Percentiles rank a stretch among this genome's conserved stretches.
phyloP scores from a whole-genome alignment of 768 basidiomycete species.

The Collybia mongolica region DNA sequence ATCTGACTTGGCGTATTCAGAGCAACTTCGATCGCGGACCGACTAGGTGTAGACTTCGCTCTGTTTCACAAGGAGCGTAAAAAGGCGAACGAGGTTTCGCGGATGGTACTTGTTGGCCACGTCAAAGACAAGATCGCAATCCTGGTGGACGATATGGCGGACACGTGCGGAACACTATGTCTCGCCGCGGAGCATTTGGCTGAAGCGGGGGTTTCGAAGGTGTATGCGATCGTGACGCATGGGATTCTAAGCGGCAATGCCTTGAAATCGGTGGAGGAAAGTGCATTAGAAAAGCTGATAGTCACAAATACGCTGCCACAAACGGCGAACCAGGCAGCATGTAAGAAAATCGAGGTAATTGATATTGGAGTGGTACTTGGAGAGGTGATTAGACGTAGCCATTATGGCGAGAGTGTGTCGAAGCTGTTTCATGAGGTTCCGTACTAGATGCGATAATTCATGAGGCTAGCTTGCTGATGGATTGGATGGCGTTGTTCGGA shows the following conservation, averaged over 20 bases:
- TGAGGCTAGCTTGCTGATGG: conserved; percentile 6
- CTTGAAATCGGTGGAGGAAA: conserved; percentile 66
- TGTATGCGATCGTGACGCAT: conserved; percentile 94
- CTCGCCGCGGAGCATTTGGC: conserved; percentile 87
- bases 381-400: conserved; percentile 93
- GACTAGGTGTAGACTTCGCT: conserved; percentile 95
- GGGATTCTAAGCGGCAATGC: conserved; percentile 94
- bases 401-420: conserved; percentile 94
- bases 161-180: conserved; percentile 92
- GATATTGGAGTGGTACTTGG: conserved; percentile 95
- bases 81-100: conserved; percentile 92
- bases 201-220: conserved; percentile 83
- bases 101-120: conserved; percentile 94
- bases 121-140: conserved; percentile 92
- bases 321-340: conserved; percentile 64
- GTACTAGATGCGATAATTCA: conserved; percentile 46
- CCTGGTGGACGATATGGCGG: conserved; percentile 98
- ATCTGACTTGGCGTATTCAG: conserved; percentile 38
- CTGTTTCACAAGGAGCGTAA: conserved; percentile 99
- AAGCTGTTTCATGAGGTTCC: conserved; percentile 90
- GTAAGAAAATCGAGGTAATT: conserved; percentile 86
- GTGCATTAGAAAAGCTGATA: conserved; percentile 87
- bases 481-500: background rate
- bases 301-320: conserved; percentile 99
- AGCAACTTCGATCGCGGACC: conserved; percentile 95